These are phyloP conservation scores for Euphorbia celastroides DNA, from an alignment of 441 rosid species.

Conservation along the genomic window DNA sequence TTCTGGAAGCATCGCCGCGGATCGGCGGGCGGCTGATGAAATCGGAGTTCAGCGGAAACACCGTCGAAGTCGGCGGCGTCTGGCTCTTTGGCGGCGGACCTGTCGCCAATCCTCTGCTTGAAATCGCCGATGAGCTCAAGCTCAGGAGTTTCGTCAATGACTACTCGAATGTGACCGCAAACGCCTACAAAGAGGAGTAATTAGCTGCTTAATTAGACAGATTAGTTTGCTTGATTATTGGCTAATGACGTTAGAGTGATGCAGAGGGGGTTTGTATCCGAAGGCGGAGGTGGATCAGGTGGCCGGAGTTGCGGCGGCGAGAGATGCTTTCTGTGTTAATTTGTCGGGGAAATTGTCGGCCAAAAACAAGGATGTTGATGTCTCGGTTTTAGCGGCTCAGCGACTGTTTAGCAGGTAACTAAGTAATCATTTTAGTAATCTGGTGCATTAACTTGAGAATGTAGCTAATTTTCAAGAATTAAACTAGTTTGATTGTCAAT, in stretches of 20 bases:
- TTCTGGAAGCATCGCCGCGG: conserved; percentile 17
- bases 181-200: conserved; percentile 28
- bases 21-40: conserved; percentile 19
- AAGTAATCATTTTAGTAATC: neutral
- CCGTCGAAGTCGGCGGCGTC: conserved; percentile 25
- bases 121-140: conserved; percentile 17
- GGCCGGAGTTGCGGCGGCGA: conserved; percentile 2
- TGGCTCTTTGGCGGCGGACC: conserved; percentile 31
- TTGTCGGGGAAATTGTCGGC: conserved; percentile 13
- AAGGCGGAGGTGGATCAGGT: conserved; percentile 8
- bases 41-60: conserved; percentile 13
- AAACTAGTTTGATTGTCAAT: too few species aligned
- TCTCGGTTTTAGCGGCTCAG: conserved; percentile 22
- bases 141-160: conserved; percentile 21
- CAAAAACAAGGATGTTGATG: conserved; percentile 19
- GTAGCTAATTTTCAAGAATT: too few species aligned
- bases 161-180: conserved; percentile 17
- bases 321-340: conserved; percentile 18
- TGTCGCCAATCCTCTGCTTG: conserved; percentile 17
- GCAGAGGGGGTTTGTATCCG: conserved; percentile 25
- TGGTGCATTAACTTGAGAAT: too few species aligned
- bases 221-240: too few species aligned
- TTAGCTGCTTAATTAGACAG: too few species aligned
- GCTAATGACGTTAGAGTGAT: neutral
- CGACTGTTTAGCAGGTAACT: conserved; percentile 14